A percentile compares a stretch with the other conserved stretches of the same genome.
Conservation (phyloP, 192 early-diverging fungal species). For the Radiomyces spectabilis region DNA sequence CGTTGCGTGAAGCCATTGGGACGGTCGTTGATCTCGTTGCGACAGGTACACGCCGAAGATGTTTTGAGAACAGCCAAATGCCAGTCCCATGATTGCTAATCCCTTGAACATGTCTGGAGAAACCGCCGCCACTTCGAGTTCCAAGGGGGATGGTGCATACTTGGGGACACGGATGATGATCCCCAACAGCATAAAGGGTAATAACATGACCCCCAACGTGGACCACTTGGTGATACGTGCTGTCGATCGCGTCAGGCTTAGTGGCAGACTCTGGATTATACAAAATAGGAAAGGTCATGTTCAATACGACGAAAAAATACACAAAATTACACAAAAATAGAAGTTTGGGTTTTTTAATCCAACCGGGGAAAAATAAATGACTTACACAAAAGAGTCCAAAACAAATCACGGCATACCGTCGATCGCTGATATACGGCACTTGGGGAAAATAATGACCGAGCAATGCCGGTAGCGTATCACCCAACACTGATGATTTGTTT, state of each 20-base stretch:
- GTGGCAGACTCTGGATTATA: constrained; percentile 54
- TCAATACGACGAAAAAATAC: not conserved
- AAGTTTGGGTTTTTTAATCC: not conserved
- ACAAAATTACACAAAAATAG: too few species aligned
- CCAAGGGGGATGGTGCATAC: constrained; percentile 25
- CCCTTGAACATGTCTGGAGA: constrained; percentile 48
- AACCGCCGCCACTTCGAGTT: constrained; percentile 1
- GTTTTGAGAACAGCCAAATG: constrained; percentile 55
- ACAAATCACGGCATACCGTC: constrained; percentile 26
- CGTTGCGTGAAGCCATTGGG: constrained; percentile 37
- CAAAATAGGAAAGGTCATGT: not conserved
- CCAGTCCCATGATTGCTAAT: constrained; percentile 59
- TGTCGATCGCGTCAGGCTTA: constrained; percentile 52
- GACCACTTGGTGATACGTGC: constrained; percentile 48
- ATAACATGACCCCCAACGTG: constrained; percentile 45
- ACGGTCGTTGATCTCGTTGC: constrained; percentile 28
- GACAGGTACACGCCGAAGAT: constrained; percentile 46
- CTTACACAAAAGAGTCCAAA: constrained; percentile 17
- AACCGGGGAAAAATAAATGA: not conserved
- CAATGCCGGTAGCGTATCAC: constrained; percentile 37
- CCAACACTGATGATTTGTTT: constrained; percentile 24
- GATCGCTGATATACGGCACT: constrained; percentile 9
- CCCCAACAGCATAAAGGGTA: constrained; percentile 50
- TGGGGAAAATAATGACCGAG: constrained; percentile 18
- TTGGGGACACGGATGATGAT: constrained; percentile 49